A percentile compares a stretch with the other conserved stretches of the same genome.
phyloP scores from a whole-genome alignment of 1,139 yeast species.

The Pneumocystis oryctolagi region DNA sequence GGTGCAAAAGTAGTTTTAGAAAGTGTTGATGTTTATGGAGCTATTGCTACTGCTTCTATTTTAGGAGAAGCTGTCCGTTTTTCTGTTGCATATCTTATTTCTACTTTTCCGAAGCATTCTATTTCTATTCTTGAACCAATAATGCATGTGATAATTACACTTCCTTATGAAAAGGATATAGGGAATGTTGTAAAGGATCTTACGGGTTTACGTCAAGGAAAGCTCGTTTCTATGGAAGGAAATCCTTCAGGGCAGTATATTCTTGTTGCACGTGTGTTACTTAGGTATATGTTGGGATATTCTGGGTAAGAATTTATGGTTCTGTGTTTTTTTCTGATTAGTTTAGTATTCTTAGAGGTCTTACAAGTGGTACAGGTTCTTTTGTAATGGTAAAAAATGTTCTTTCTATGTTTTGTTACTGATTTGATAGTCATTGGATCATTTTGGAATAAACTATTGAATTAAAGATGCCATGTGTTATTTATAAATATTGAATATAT shows the following conservation, averaged over 20 bases:
- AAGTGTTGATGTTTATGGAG: background rate
- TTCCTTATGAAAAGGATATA: slow-evolving; percentile 54
- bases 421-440: background rate
- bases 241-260: background rate
- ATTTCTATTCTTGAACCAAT: slow-evolving; percentile 67
- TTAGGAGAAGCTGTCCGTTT: background rate
- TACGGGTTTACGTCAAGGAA: background rate
- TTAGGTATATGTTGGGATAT: background rate
- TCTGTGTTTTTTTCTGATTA: background rate
- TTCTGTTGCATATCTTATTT: background rate
- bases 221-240: background rate
- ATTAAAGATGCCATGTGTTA: too few relatives aligned
- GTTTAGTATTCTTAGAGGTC: background rate
- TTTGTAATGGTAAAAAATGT: background rate
- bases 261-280: background rate
- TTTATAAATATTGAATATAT: too few relatives aligned
- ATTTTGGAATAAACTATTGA: background rate
- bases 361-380: background rate
- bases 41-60: background rate
- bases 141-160: slow-evolving; percentile 83
- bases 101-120: background rate
- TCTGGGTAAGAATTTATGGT: background rate
- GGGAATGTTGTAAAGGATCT: background rate
- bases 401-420: background rate
- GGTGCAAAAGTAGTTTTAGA: slow-evolving; percentile 2